Evolutionary conservation across 495 filamentous ascomycete species (phyloP).

Genomic region (Viridothelium virens): DNA sequence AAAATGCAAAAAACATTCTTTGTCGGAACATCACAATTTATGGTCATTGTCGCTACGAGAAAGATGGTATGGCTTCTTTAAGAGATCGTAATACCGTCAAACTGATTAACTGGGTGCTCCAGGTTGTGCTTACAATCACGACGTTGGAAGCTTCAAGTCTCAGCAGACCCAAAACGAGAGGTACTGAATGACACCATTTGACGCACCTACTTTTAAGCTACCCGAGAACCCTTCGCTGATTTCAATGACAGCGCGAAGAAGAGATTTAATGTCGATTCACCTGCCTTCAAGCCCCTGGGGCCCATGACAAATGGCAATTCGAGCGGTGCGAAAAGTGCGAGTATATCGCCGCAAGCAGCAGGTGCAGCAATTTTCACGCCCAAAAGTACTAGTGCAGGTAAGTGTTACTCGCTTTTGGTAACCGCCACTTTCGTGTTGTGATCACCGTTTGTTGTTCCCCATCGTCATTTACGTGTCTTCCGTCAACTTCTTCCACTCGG

Average conservation of each 20-base stretch:
- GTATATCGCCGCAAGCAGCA: slow-evolving; percentile 78
- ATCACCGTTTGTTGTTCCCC: neutral
- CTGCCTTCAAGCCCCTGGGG: slow-evolving; percentile 77
- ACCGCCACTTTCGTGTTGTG: slow-evolving; percentile 1
- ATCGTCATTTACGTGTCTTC: neutral
- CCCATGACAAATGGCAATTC: slow-evolving; percentile 46
- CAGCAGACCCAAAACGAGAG: slow-evolving; percentile 37
- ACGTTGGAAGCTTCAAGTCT: slow-evolving; percentile 49
- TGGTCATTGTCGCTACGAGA: slow-evolving; percentile 85
- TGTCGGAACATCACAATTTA: slow-evolving; percentile 94
- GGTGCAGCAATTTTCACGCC: slow-evolving; percentile 91
- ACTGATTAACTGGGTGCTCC: slow-evolving; percentile 13
- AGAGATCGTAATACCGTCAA: neutral
- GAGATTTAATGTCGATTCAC: slow-evolving; percentile 89
- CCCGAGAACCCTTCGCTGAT: neutral
- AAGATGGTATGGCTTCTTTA: slow-evolving; percentile 50
- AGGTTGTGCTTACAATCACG: slow-evolving; percentile 88
- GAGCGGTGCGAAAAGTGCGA: slow-evolving; percentile 49
- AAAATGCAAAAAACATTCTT: slow-evolving; percentile 73
- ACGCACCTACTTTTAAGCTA: neutral
- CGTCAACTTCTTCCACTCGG: neutral
- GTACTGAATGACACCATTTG: neutral
- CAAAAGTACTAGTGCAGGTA: slow-evolving; percentile 38
- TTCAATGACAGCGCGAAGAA: slow-evolving; percentile 52
- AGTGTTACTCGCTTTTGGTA: slow-evolving; percentile 29